Base-by-base conservation (phyloP, 2,329 filamentous ascomycete genomes). In the Penicillium psychrosexuale region DNA sequence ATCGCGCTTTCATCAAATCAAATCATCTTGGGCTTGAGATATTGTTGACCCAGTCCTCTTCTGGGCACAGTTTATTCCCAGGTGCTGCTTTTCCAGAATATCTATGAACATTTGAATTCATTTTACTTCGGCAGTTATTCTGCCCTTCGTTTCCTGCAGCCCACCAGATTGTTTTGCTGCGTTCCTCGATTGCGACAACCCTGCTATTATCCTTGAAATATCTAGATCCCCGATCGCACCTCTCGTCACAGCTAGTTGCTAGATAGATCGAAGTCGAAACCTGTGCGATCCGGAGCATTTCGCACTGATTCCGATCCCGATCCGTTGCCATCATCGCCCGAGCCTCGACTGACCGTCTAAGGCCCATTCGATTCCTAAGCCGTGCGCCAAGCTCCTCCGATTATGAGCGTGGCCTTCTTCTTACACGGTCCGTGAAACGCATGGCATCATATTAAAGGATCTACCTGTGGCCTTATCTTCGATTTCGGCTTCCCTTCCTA, bases 381-480 rank as follows among this genome's bases (percentile, higher is more conserved):
- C 8, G 39, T 52, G 52, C 55, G 46, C 57, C 47, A 39, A 47
- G 51, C 31, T 62, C 53, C 34, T 40, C 43, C 57, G 62, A 65
- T 63, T 65, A 65, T 65, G 63, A 59, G 50, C 60, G 55, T 49
- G 61, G 55, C 56, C 36, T 45, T 61, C 55, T 47, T 44, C 50
- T 51, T 55, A 39, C 40, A 59, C 51, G 55, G 60, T 52, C 55
- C 61, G 46, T 61, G 60, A 62, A 61, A 63, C 66, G 61, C 50
- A 70, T 70, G 68, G 65, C 66, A 63, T 49, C 59, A 45, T 57
- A 53, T 50, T 66, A 58, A 58, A 69, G 59, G 55, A 48, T 44
- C 28, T 48, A 51, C 55, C 30, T 48, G 44, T 57, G 37, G 47
- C 59, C 47, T 55, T 57, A 54, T 58, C 39, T 58, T 47, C 51